These are phyloP conservation scores for Diaporthe sp. DNA, from an alignment of 2,329 filamentous ascomycete species.

Conservation along the genomic window DNA sequence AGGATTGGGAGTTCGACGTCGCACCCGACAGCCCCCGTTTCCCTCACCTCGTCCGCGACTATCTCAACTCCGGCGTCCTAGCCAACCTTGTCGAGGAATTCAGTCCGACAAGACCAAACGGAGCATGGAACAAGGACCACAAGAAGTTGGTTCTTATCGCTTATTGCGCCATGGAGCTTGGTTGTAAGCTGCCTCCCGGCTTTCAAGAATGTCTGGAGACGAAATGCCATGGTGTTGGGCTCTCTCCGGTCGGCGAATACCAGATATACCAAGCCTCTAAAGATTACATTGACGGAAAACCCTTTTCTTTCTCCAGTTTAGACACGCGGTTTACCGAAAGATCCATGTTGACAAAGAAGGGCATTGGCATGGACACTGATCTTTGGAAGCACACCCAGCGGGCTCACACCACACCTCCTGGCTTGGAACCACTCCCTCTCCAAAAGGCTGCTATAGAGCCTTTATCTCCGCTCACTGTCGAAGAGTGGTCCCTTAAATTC, in stretches of 20 bases:
- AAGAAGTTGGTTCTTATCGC: not conserved
- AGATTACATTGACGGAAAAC: not conserved
- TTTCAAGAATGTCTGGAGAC: not conserved
- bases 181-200: not conserved
- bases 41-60: not conserved
- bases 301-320: not conserved
- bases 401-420: not conserved
- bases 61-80: not conserved
- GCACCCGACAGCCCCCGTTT: not conserved
- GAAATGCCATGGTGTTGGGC: not conserved
- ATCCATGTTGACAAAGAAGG: too few species aligned
- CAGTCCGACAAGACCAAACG: not conserved
- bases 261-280: not conserved
- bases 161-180: slow-evolving; percentile 1
- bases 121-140: not conserved
- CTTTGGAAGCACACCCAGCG: too few species aligned
- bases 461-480: not conserved
- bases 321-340: too few species aligned
- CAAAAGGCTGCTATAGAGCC: not conserved
- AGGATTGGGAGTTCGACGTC: not conserved
- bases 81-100: not conserved
- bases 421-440: not conserved
- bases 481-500: not conserved
- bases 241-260: not conserved
- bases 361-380: too few species aligned